Evolutionary conservation across 176 grass and related monocot genomes (phyloP), one percentile per base, ranked within the genome.

Genomic region (Carex cristatella): DNA sequence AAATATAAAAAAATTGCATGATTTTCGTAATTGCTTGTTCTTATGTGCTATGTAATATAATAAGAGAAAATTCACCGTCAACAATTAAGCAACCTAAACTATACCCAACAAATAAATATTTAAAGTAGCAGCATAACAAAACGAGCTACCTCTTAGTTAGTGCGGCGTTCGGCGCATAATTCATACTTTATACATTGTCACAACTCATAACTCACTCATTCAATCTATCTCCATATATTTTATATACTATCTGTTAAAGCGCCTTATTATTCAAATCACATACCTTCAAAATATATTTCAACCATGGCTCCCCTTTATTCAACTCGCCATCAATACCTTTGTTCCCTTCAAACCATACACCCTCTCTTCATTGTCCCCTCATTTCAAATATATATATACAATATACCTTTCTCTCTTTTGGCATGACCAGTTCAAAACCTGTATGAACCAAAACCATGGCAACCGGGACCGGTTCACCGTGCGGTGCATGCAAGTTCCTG

Each of bases 401-500:
- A 32, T 46, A 38, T 64, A 58, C 15, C 33, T 81, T 2, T 2
- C 23, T 65, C 58, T 81, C 8, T 48, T 48, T 81, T 64, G 59
- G 48, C 61, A 61, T 10, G 48, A 51, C 56, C 59, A 65, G 12
- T 65, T 81, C 37, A 65, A 65, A 38, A 14, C 32, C 10, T 82
- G 33, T 65, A 46, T 65, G 35, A 64, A 30, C 13, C 13, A 65
- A 19, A 35, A 54, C 56, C 57, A 86, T 86, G 88, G 69, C 88
- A 53, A 62, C 91, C 11, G 90, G 90, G 0, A 49, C 75, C 2
- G 93, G 93, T 5, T 94, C 95, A 2, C 95, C 95, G 10, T 98
- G 95, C 61, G 95, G 95, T 1, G 95, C 95, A 2, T 98, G 95
- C 89, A 98, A 98, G 86, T 98, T 98, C 85, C 78, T 98, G 42